Evolutionary conservation across 2,329 filamentous ascomycete genomes (phyloP).

Genomic region (Phialemonium atrogriseum): DNA sequence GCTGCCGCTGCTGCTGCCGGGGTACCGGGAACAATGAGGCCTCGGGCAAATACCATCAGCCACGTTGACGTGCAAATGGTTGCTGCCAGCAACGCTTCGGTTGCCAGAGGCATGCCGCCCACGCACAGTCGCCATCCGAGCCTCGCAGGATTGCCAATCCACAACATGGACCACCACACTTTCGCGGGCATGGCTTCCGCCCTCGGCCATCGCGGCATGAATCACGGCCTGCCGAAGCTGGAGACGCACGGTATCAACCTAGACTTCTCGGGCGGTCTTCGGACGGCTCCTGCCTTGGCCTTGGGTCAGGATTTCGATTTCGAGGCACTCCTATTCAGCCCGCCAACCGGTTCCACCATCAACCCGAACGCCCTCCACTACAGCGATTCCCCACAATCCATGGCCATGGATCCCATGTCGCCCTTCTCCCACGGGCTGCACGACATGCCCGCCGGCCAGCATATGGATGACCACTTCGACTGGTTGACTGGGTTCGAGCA

Average conservation of each 20-base stretch:
- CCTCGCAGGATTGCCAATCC: constrained; percentile 57
- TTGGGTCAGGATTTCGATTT: constrained; percentile 66
- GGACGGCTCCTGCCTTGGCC: constrained; percentile 65
- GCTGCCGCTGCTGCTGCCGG: constrained; percentile 34
- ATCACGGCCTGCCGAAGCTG: constrained; percentile 68
- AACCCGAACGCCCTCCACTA: constrained; percentile 75
- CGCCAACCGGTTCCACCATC: constrained; percentile 55
- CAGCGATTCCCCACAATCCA: constrained; percentile 64
- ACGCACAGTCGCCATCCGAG: constrained; percentile 67
- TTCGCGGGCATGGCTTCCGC: constrained; percentile 66
- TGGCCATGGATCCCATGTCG: constrained; percentile 54
- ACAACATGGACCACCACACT: constrained; percentile 47
- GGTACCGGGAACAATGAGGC: constrained; percentile 63
- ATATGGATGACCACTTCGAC: constrained; percentile 71
- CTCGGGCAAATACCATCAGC: constrained; percentile 91
- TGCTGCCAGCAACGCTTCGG: constrained; percentile 48
- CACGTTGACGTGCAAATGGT: constrained; percentile 83
- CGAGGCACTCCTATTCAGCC: constrained; percentile 62
- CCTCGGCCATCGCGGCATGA: constrained; percentile 57
- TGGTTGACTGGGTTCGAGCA: constrained; percentile 78
- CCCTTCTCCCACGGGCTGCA: constrained; percentile 48
- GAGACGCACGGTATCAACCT: constrained; percentile 68
- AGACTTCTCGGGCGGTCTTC: constrained; percentile 59
- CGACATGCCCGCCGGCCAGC: constrained; percentile 48
- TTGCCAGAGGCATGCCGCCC: constrained; percentile 37